Conservation (phyloP, 768 basidiomycete genomes). For the Paxillus ammoniavirescens region DNA sequence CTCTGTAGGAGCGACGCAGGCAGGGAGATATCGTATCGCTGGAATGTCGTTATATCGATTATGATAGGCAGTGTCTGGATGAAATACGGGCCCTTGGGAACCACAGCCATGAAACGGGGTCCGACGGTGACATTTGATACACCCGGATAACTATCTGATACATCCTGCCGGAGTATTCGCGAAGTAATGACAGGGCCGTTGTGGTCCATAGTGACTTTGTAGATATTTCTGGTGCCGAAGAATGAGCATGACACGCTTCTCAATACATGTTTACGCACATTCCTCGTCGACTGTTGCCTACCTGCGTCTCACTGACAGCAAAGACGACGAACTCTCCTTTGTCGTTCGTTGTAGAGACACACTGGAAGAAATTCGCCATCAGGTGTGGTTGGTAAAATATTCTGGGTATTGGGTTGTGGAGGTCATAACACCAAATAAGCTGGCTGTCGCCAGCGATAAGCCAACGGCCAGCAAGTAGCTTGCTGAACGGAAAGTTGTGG, state of each 20-base stretch:
- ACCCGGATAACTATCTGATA: neutral
- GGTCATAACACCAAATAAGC: conserved; percentile 1
- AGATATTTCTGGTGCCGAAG: neutral
- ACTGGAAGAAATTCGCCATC: conserved; percentile 3
- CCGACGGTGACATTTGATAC: neutral
- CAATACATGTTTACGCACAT: neutral
- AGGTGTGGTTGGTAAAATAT: conserved; percentile 7
- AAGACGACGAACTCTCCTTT: conserved; percentile 4
- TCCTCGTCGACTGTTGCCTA: neutral
- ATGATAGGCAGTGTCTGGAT: neutral
- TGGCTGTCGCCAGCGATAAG: conserved; percentile 2
- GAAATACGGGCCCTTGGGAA: neutral
- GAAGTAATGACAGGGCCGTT: neutral
- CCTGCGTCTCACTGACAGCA: conserved; percentile 7
- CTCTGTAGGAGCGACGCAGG: neutral
- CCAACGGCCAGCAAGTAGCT: conserved; percentile 5
- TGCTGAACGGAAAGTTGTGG: neutral
- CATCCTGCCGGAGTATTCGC: neutral
- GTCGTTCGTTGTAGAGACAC: neutral
- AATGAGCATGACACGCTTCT: too few species aligned
- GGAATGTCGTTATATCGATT: conserved; percentile 2
- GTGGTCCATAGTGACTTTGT: neutral
- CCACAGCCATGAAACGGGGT: conserved; percentile 4
- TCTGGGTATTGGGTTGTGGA: neutral
- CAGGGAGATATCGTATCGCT: neutral